Percentiles rank a stretch among this genome's conserved stretches.
These are phyloP conservation scores for Aspergillus tubingensis DNA, from an alignment of 2,329 filamentous ascomycete genomes.

Conservation along the genomic window DNA sequence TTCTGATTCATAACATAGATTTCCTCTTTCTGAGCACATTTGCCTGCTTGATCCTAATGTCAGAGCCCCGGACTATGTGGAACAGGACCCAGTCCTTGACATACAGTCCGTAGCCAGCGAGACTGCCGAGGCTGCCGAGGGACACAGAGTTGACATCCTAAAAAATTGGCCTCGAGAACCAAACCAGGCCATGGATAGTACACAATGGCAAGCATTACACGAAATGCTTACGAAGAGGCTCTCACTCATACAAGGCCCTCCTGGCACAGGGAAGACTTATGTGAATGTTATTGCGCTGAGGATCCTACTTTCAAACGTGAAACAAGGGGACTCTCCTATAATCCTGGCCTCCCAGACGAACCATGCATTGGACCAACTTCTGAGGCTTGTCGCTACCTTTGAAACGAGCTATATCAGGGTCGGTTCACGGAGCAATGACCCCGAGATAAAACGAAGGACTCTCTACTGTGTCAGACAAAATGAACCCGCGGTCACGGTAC, in stretches of 20 bases:
- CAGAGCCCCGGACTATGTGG: slow-evolving; percentile 55
- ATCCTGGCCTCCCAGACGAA: slow-evolving; percentile 86
- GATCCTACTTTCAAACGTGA: slow-evolving; percentile 63
- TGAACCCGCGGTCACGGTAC: slow-evolving; percentile 34
- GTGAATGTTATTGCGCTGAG: slow-evolving; percentile 73
- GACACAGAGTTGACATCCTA: slow-evolving; percentile 56
- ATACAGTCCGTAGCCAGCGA: slow-evolving; percentile 48
- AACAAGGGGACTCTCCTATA: slow-evolving; percentile 63
- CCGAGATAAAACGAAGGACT: slow-evolving; percentile 65
- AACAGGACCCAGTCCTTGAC: slow-evolving; percentile 52
- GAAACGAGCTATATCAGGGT: slow-evolving; percentile 65
- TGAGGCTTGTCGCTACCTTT: slow-evolving; percentile 64
- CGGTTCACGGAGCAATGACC: slow-evolving; percentile 69
- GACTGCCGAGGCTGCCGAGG: slow-evolving; percentile 27
- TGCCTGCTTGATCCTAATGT: slow-evolving; percentile 44
- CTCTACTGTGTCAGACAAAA: slow-evolving; percentile 62
- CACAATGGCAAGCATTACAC: slow-evolving; percentile 68
- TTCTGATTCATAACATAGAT: slow-evolving; percentile 33
- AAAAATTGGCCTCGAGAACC: slow-evolving; percentile 53
- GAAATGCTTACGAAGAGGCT: slow-evolving; percentile 71
- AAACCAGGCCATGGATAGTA: slow-evolving; percentile 61
- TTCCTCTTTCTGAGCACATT: slow-evolving; percentile 48
- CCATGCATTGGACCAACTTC: slow-evolving; percentile 81
- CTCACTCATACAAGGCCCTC: slow-evolving; percentile 80
- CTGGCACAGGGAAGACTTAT: slow-evolving; percentile 77